Base-by-base conservation (phyloP, 345 rosid genomes). In the Euphorbia pulcherrima region DNA sequence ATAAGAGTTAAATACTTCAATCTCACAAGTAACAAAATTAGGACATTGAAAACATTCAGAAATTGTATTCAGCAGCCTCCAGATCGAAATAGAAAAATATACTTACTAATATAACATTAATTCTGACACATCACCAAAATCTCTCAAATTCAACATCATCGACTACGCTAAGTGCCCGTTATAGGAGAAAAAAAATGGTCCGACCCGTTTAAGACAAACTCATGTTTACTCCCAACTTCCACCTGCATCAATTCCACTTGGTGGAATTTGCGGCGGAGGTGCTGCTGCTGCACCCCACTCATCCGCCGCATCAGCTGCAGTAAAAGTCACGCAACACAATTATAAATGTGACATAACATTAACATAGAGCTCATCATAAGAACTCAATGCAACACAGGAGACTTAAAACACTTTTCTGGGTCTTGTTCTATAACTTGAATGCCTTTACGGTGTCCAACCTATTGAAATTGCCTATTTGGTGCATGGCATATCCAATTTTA, bases 171-270 rank as follows among this genome's bases (percentile, higher is more conserved):
- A 46, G 37, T 2, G 62, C 64, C 68, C 71, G 46, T 27, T 41
- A 48, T 55, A 76, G 13, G 17, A 44, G 16, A 14, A 12, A 44
- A 44, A 44, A 2, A 6, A 44, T 44, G 12, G 4, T 44, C 50
- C 50, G 16, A 51, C 40, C 24, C 12, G 23, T 27, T 47, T 33
- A 46, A 63, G 8, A 70, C 66, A 60, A 77, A 16, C 48, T 33
- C 79, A 60, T 46, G 33, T 20, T 58, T 58, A 80, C 50, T 84
- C 88, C 94, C 94, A 90, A 18, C 71, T 69, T 3, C 79, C 64
- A 16, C 81, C 10, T 8, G 53, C 51, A 33, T 63, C 1, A 0
- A 64, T 40, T 12, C 50, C 50, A 44, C 16, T 11, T 16, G 50
- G 18, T 44, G 50, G 17, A 44, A 60, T 6, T n/a, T 14, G 63